phyloP scores from a whole-genome alignment of 305 asterid genomes.

The Nicotiana rustica region DNA sequence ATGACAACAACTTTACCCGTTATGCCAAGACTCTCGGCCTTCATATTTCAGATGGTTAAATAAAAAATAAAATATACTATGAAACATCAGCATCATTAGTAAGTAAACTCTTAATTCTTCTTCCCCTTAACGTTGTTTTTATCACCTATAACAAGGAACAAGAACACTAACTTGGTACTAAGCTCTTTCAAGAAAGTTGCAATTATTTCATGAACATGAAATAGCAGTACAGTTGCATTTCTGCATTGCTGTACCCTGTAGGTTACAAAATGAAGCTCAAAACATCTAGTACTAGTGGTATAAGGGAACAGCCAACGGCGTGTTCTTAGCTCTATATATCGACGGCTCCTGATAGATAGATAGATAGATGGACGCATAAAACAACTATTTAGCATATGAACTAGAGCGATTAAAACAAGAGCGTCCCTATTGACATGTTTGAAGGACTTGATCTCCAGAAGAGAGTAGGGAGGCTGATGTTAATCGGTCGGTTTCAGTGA shows the following conservation, averaged over 20 bases:
- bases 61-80: background rate
- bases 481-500: conserved; percentile 42
- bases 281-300: background rate
- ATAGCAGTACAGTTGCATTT: conserved; percentile 1
- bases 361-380: conserved; percentile 1
- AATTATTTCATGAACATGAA: conserved; percentile 19
- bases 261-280: conserved; percentile 14
- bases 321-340: background rate
- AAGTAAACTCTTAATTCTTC: background rate
- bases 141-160: background rate
- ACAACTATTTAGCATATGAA: background rate
- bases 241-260: background rate
- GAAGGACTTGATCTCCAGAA: conserved; percentile 42
- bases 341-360: background rate
- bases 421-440: conserved; percentile 35
- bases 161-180: background rate
- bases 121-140: background rate
- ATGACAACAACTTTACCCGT: too few relatives aligned
- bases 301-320: background rate
- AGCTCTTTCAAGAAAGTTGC: conserved; percentile 6
- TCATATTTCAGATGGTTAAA: conserved; percentile 14
- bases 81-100: background rate
- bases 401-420: background rate
- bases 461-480: conserved; percentile 60
- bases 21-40: background rate